Conservation (phyloP, 805 yeast genomes). For the Yamadazyma sp. region DNA sequence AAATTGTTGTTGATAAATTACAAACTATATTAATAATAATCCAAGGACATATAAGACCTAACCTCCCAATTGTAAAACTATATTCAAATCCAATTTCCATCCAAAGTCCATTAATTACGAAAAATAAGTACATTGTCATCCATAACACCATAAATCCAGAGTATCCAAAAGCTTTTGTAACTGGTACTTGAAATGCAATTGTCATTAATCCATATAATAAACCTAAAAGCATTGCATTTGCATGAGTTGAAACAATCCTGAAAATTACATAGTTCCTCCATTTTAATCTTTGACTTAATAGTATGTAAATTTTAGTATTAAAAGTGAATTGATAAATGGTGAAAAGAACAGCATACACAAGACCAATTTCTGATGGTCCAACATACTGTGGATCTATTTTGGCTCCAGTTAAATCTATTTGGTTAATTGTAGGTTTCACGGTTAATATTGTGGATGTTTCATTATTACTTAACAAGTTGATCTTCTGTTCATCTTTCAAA, state of each 20-base stretch:
- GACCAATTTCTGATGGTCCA: slow-evolving; percentile 33
- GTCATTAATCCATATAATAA: slow-evolving; percentile 29
- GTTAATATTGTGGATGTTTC: slow-evolving; percentile 17
- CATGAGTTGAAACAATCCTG: slow-evolving; percentile 27
- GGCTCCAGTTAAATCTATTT: slow-evolving; percentile 20
- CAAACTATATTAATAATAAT: slow-evolving; percentile 26
- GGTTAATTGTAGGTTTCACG: slow-evolving; percentile 20
- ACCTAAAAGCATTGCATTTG: slow-evolving; percentile 25
- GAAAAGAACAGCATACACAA: slow-evolving; percentile 30
- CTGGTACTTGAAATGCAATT: slow-evolving; percentile 29
- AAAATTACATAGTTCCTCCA: slow-evolving; percentile 24
- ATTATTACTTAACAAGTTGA: slow-evolving; percentile 10
- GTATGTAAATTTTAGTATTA: slow-evolving; percentile 21
- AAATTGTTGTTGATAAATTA: slow-evolving; percentile 30
- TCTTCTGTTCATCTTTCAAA: slow-evolving; percentile 15
- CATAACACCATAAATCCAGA: slow-evolving; percentile 33
- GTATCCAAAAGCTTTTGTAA: slow-evolving; percentile 22
- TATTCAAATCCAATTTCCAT: slow-evolving; percentile 25
- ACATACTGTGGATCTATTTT: slow-evolving; percentile 19
- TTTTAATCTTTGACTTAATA: slow-evolving; percentile 18
- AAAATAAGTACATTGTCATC: slow-evolving; percentile 27
- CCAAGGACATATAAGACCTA: slow-evolving; percentile 24
- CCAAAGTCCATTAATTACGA: slow-evolving; percentile 25
- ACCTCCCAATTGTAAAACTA: slow-evolving; percentile 17
- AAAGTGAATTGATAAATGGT: slow-evolving; percentile 35